Evolutionary conservation across 2,329 filamentous ascomycete species (phyloP), one percentile per base, ranked within the genome.

Genomic region (Penicillium sp.): DNA sequence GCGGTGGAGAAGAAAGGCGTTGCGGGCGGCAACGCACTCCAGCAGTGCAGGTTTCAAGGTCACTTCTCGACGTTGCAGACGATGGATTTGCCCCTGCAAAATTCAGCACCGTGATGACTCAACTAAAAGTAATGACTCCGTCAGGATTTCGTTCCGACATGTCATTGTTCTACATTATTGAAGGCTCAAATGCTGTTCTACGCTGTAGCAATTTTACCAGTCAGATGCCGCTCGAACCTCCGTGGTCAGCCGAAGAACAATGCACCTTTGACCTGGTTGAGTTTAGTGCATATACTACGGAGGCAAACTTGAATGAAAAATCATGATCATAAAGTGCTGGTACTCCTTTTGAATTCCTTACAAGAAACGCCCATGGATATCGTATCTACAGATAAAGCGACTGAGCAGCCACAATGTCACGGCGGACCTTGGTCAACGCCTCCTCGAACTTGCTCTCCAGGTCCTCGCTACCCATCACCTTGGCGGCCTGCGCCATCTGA

Each of bases 381-480:
- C 58, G 57, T 65, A 63, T 70, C 80, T 87, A 95, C 76, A 97
- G 83, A 75, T 97, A 98, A 77, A 98, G 81, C 70, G 91, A 96
- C 81, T 97, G 93, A 52, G 94, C 92, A 26, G 94, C 93, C 61
- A 99, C 94, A 75, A 99, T 93, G 76, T 98, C 95, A 72, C 95
- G 86, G 77, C 92, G 87, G 57, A 98, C 90, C 84, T 96, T 95
- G 60, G 85, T 83, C 69, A 99, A 81, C 63, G 92, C 90, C 68
- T 88, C 85, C 72, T 97, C 93, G 74, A 99, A 99, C 80, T 97
- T 97, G 74, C 89, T 85, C 73, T 93, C 90, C 59, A 99, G 82
- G 71, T 98, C 95, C 62, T 96, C 92, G 75, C 91, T 97, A 71
- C 95, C 95, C 95, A 99, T 99, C 65, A 97, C 94, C 81, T 97